Evolutionary conservation across 1,139 yeast genomes (phyloP), one percentile per base, ranked within the genome.

Genomic region (Geotrichum histeridarum): DNA sequence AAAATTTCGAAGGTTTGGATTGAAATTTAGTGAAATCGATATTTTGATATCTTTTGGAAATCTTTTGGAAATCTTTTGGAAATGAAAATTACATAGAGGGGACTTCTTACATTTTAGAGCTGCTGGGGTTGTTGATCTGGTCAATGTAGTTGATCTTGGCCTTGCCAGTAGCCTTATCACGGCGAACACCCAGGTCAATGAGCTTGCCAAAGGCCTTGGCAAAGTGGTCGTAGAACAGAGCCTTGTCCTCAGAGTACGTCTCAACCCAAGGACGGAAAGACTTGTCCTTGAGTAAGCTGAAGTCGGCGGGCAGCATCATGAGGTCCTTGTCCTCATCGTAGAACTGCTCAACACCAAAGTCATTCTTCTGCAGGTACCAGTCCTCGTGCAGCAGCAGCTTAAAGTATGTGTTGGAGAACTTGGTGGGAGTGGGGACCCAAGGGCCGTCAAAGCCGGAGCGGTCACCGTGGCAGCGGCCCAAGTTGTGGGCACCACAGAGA

Each of bases 371-470:
- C 58, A 80, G 74, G 60, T 82, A 79, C 98, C 98, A 91, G 58
- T 81, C 77, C 61, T 82, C 87, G 64, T 80, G 77, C 61, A 89
- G 72, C 62, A 91, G 76, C 64, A 85, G 77, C 54, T 76, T 81
- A 73, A 70, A 89, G 72, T 86, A 89, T 62, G 86, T 93, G 70
- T 88, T 89, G 63, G 93, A 83, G 70, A 89, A 86, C 69, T 78
- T 74, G 61, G 88, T 88, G 63, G 86, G 85, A 8, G 91, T 81
- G 57, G 87, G 88, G 54, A 91, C 90, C 96, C 96, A 89, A 55
- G 95, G 95, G 48, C 96, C 96, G 58, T 85, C 93, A 68, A 72
- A 89, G 3, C 95, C 95, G 18, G 74, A 67, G 46, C 71, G 64
- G 49, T 70, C 67, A 42, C 65, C 63, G 71, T 88, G 96, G 67